These are phyloP conservation scores for Lizanozyma gosingica DNA, from an alignment of 1,139 yeast species.

Conservation along the genomic window DNA sequence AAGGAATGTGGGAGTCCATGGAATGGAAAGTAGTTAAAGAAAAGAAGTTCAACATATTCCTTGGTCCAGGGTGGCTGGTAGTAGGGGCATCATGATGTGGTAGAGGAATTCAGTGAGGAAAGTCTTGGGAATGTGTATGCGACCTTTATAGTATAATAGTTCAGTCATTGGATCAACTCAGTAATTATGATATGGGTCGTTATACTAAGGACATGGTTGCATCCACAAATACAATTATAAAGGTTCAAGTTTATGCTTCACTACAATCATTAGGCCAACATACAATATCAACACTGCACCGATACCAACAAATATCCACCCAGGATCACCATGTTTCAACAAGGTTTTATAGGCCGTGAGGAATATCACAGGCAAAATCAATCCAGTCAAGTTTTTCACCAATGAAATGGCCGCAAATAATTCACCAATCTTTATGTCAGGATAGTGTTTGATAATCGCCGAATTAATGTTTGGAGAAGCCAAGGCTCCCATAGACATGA, in stretches of 20 bases:
- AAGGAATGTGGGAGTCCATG: too few species aligned
- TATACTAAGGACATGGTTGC: too few species aligned
- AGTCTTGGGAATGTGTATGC: too few species aligned
- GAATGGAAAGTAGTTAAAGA: too few species aligned
- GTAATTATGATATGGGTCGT: too few species aligned
- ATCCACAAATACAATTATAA: too few species aligned
- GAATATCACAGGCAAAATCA: constrained; percentile 19
- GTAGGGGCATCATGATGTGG: too few species aligned
- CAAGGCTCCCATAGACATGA: constrained; percentile 12
- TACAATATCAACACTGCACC: constrained; percentile 1
- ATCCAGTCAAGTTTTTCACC: constrained; percentile 19
- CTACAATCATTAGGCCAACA: constrained; percentile 3
- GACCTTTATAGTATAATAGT: too few species aligned
- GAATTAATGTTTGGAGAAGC: constrained; percentile 27
- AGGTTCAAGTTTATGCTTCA: not conserved
- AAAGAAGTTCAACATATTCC: too few species aligned
- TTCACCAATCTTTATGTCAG: constrained; percentile 31
- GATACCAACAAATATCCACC: constrained; percentile 4
- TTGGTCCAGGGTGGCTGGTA: too few species aligned
- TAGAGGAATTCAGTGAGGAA: too few species aligned
- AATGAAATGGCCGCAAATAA: constrained; percentile 31
- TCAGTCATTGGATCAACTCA: too few species aligned
- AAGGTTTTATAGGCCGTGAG: constrained; percentile 19
- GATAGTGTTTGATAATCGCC: constrained; percentile 28
- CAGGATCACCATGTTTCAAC: constrained; percentile 5